Evolutionary conservation across 140 eudicot species (phyloP), one percentile per base, ranked within the genome.

Genomic region (Erigeron philadelphicus): DNA sequence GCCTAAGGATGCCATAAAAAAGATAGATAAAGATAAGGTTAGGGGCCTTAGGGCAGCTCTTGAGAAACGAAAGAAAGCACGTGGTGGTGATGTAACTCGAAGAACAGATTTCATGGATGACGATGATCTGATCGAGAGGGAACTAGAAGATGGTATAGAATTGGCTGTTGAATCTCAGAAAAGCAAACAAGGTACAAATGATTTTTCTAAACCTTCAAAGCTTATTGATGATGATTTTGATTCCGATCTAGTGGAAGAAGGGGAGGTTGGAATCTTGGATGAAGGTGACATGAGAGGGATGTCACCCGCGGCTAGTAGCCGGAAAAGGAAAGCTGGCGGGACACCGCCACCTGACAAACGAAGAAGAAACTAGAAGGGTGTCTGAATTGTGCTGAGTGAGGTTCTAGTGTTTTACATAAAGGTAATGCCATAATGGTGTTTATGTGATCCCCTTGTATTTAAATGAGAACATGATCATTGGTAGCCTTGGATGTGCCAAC

Each of bases 61-160:
- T 8, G 89, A 81, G 68, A 85, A 85, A 64, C 50, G 85, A 68
- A 81, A 72, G 73, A 88, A 88, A 66, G 84, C 84, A 17, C 88
- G 78, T 0, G 86, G 83, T 15, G 83, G 83, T n/a, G 93, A 85
- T 16, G 70, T 78, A 55, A 38, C 78, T 12, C 78, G 78, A 49
- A 84, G 76, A 64, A 72, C 68, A 18, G 90, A 84, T 58, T 65
- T 70, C 21, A 63, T 83, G 83, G 93, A 88, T 71, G 96, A 88
- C 38, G 86, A 74, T 80, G 91, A 85, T 72, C 77, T 84, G 65
- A 87, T 88, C 5, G 88, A 86, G 70, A 81, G 86, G 67, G 86
- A 81, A 74, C 49, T 88, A 19, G 95, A 88, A 62, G 95, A 88
- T 56, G 90, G 85, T 16, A 74, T 88, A 25, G 96, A 86, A 63